Base-by-base conservation (phyloP, 2,329 filamentous ascomycete species). In the Lachnum nothofagi region DNA sequence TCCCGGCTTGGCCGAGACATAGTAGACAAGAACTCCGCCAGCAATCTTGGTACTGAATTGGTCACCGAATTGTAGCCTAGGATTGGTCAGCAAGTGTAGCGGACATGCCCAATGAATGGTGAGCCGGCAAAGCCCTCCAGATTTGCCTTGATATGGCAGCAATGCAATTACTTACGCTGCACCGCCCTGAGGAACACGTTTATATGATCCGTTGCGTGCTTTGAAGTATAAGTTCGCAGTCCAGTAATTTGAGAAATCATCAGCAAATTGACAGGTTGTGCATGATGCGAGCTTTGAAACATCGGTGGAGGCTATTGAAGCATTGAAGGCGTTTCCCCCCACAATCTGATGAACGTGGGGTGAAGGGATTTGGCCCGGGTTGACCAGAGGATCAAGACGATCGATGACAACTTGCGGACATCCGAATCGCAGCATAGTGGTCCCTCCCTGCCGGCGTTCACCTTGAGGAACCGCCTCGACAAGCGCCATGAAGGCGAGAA, bases 41-140 rank as follows among this genome's bases (percentile, higher is more conserved):
- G 25, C 22, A 14, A 51, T 48, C 27, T 51, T 33, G 16, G 40
- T 52, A 25, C 44, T 52, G 47, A 55, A 52, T 14, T 49, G 46
- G 40, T 51, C 47, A 39, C 44, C 46, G 44, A 52, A 55, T 51
- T 55, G 40, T 14, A 43, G 34, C 6, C 52, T 54, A n/a, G n/a
- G n/a, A n/a, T n/a, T n/a, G n/a, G n/a, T n/a, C n/a, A n/a, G n/a
- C n/a, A n/a, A n/a, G n/a, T n/a, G n/a, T n/a, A n/a, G n/a, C n/a
- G n/a, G n/a, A n/a, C n/a, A n/a, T n/a, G n/a, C n/a, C n/a, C n/a
- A n/a, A n/a, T n/a, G n/a, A n/a, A n/a, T n/a, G n/a, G n/a, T n/a
- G n/a, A n/a, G n/a, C n/a, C n/a, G n/a, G n/a, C n/a, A n/a, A n/a
- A n/a, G n/a, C n/a, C n/a, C n/a, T n/a, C n/a, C n/a, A n/a, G n/a